Conservation (phyloP, 345 rosid species). For the Corchorus capsularis region DNA sequence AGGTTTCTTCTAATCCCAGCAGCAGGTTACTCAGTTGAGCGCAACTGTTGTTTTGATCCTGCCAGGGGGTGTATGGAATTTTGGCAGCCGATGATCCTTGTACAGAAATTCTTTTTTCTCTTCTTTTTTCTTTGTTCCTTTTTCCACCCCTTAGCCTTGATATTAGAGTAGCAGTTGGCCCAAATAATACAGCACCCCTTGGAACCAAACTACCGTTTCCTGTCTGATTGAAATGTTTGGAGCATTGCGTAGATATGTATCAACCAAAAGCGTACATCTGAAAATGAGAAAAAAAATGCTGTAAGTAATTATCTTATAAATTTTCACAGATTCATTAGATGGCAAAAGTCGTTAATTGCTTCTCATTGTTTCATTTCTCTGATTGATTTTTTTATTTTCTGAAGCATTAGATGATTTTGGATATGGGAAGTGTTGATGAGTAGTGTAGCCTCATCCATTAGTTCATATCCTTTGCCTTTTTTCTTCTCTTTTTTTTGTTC, state of each 20-base stretch:
- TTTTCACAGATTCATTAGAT: slow-evolving; percentile 31
- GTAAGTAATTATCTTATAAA: slow-evolving; percentile 55
- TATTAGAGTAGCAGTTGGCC: slow-evolving; percentile 40
- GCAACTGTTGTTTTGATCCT: slow-evolving; percentile 29
- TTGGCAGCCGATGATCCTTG: slow-evolving; percentile 45
- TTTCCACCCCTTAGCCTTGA: slow-evolving; percentile 23
- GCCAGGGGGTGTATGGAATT: slow-evolving; percentile 44
- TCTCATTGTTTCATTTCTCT: not conserved
- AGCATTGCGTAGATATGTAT: slow-evolving; percentile 42
- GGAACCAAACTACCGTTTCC: slow-evolving; percentile 26
- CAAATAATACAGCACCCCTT: slow-evolving; percentile 38
- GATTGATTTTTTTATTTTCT: not conserved
- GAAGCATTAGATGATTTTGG: not conserved
- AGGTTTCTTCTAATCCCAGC: slow-evolving; percentile 21
- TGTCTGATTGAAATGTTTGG: slow-evolving; percentile 25
- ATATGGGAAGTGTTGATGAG: too few relatives aligned
- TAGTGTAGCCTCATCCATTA: too few relatives aligned
- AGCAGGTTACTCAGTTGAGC: slow-evolving; percentile 29
- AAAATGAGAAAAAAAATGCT: slow-evolving; percentile 34
- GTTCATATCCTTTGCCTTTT: too few relatives aligned
- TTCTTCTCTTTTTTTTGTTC: too few relatives aligned
- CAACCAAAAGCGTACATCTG: slow-evolving; percentile 29
- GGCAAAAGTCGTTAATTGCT: not conserved
- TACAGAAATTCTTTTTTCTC: slow-evolving; percentile 38
- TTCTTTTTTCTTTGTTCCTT: not conserved